A percentile compares a stretch with the other conserved stretches of the same genome.
Conservation (phyloP, 2,329 filamentous ascomycete genomes). For the Colletotrichum sidae region DNA sequence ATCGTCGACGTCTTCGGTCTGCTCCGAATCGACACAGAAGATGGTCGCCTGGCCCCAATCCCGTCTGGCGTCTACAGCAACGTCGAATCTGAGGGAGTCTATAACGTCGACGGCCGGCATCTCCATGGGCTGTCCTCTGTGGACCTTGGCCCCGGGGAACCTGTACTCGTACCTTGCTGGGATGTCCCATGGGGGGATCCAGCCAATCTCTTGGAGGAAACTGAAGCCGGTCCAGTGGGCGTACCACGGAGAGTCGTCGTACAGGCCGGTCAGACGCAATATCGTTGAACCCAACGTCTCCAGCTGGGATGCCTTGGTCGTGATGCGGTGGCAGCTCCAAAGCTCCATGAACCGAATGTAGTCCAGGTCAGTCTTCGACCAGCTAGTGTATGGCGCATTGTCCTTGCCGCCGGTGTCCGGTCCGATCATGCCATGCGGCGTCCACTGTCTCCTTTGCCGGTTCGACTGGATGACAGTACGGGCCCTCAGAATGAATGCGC, state of each 20-base stretch:
- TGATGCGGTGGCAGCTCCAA: conserved; percentile 60
- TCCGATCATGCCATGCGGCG: conserved; percentile 61
- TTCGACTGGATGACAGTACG: conserved; percentile 62
- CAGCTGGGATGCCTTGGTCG: conserved; percentile 33
- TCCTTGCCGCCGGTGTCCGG: conserved; percentile 43
- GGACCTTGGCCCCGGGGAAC: conserved; percentile 61
- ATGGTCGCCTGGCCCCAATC: conserved; percentile 70
- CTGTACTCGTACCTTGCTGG: conserved; percentile 70
- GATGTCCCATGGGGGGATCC: conserved; percentile 78
- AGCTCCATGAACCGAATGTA: conserved; percentile 77
- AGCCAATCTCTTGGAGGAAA: conserved; percentile 82
- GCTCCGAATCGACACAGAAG: conserved; percentile 78
- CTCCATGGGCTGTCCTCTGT: conserved; percentile 55
- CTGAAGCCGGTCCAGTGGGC: conserved; percentile 64
- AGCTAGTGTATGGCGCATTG: conserved; percentile 43
- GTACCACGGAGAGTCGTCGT: conserved; percentile 61
- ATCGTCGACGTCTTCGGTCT: conserved; percentile 81
- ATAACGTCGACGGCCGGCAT: conserved; percentile 48
- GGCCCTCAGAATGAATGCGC: conserved; percentile 62
- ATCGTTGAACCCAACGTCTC: conserved; percentile 63
- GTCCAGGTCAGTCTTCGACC: conserved; percentile 62
- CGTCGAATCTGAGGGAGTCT: conserved; percentile 54
- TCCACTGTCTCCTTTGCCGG: conserved; percentile 61
- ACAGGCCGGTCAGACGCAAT: conserved; percentile 70
- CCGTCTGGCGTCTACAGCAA: conserved; percentile 62